Evolutionary conservation across 2,329 filamentous ascomycete species (phyloP).

Genomic region (Clonostachys solani): DNA sequence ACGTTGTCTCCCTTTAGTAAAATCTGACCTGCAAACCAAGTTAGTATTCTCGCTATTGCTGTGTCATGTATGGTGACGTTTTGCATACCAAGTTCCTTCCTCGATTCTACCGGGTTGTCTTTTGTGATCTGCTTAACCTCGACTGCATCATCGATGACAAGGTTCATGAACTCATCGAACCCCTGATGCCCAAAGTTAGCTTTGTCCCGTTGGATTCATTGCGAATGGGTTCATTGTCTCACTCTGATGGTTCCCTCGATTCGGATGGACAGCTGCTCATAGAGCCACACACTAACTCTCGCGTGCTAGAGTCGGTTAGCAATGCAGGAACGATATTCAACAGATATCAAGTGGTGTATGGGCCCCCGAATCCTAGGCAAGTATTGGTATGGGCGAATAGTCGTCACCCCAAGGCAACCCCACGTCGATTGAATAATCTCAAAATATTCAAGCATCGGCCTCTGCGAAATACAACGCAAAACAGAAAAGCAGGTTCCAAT

Average conservation of each 20-base stretch:
- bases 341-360: too few relatives aligned
- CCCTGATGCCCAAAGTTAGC: conserved; percentile 50
- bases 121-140: conserved; percentile 86
- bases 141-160: conserved; percentile 92
- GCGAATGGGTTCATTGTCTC: conserved; percentile 33
- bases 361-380: too few relatives aligned
- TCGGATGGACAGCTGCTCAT: conserved; percentile 88
- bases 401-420: too few relatives aligned
- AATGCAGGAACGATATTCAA: too few relatives aligned
- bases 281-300: conserved; percentile 92
- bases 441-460: too few relatives aligned
- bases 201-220: not conserved
- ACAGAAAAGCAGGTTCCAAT: too few relatives aligned
- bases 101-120: conserved; percentile 68
- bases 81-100: conserved; percentile 70
- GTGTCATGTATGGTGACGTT: not conserved
- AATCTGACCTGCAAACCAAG: conserved; percentile 64
- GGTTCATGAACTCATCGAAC: conserved; percentile 99
- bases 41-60: conserved; percentile 12
- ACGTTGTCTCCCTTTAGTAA: conserved; percentile 87
- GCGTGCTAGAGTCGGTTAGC: conserved; percentile 17
- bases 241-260: conserved; percentile 97
- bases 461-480: too few relatives aligned
- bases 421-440: too few relatives aligned
- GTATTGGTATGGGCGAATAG: too few relatives aligned